A percentile compares a stretch with the other conserved stretches of the same genome.
Conservation (phyloP, 805 yeast species). For the Saturnispora diversa region DNA sequence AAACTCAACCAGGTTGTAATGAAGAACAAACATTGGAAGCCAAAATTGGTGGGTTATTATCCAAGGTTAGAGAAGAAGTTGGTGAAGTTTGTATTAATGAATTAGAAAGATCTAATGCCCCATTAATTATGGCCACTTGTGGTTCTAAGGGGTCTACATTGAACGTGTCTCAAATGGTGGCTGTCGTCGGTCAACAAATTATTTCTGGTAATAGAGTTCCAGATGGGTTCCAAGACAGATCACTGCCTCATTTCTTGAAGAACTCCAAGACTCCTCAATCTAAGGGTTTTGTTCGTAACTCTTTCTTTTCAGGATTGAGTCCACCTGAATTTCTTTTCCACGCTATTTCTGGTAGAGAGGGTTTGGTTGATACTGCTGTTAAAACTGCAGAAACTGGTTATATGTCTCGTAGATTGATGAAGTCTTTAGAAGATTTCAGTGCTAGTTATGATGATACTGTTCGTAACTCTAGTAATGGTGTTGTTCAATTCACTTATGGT, state of each 20-base stretch:
- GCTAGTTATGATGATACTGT: constrained; percentile 91
- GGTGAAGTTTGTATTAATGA: constrained; percentile 96
- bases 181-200: constrained; percentile 98
- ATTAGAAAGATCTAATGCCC: constrained; percentile 84
- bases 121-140: constrained; percentile 97
- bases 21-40: constrained; percentile 98
- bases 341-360: constrained; percentile 99
- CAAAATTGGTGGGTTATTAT: constrained; percentile 89
- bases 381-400: constrained; percentile 84
- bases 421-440: constrained; percentile 88
- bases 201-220: constrained; percentile 98
- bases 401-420: constrained; percentile 97
- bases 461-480: constrained; percentile 90
- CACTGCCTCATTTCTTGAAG: constrained; percentile 93
- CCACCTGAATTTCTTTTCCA: constrained; percentile 93
- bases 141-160: constrained; percentile 98
- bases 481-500: constrained; percentile 96
- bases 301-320: constrained; percentile 85
- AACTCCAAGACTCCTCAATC: constrained; percentile 96
- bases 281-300: constrained; percentile 94
- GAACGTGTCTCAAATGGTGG: constrained; percentile 99
- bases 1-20: constrained; percentile 98
- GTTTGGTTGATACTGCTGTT: constrained; percentile 98
- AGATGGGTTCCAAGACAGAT: constrained; percentile 98
- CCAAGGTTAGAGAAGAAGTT: constrained; percentile 97